Base-by-base conservation (phyloP, 495 filamentous ascomycete genomes). In the Lichenothelia convexa region DNA sequence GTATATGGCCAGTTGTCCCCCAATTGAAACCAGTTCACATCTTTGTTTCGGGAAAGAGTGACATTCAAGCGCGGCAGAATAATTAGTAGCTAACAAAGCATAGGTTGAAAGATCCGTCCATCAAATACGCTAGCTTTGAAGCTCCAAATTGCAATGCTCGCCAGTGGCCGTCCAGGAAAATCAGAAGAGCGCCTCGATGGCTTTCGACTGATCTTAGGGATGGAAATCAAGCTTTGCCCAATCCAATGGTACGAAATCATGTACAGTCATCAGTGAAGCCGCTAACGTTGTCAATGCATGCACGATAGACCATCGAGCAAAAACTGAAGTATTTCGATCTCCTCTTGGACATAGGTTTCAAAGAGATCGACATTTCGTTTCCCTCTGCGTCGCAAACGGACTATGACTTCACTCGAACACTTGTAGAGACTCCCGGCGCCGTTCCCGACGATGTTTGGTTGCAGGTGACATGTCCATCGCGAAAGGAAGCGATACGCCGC, bases 291-390 rank as follows among this genome's bases (percentile, higher is more conserved):
- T 24, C 18, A 21, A 19, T 15, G 13, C 23, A 27, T 35, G 20
- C 8, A 7, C 13, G 16, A 35, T 32, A 48, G 37, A 42, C 20
- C n/a, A n/a, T n/a, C 42, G 78, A 92, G 26, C 83, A 94, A 62
- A 97, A 97, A 68, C 87, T 72, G 69, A 60, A 65, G 41, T 95
- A 89, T 63, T 97, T 97, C 65, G 70, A 80, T 57, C 92, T 93
- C 83, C 70, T 97, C 22, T 72, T 80, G 43, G 73, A 82, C 43
- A 75, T 94, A 32, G 89, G 89, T 42, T 95, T 94, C 65, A 95
- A 94, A 58, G 89, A 97, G 58, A 93, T 97, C 46, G 89, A 97
- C 55, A 77, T 94, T 7, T 92, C 85, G 1, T 95, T 93, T 59
- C 89, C 89, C 22, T 91, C 86, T 4, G 80, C 87, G 15, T 92